Conservation (phyloP, 345 rosid genomes). For the Eucalyptus melliodora region DNA sequence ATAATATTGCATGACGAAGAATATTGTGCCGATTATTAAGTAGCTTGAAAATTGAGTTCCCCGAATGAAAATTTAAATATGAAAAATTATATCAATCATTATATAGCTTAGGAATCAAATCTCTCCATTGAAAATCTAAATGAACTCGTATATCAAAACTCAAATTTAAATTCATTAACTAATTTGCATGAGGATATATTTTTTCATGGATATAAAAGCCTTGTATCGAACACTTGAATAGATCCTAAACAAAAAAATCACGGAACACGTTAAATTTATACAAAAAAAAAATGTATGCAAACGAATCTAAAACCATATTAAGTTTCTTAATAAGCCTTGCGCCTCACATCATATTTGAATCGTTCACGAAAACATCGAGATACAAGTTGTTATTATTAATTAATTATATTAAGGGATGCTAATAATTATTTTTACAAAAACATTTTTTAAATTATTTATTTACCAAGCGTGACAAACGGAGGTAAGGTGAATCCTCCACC, state of each 20-base stretch:
- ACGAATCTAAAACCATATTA: not conserved
- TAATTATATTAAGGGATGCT: not conserved
- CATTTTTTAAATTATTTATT: not conserved
- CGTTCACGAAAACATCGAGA: rapidly evolving
- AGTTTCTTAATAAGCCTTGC: not conserved
- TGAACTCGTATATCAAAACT: rapidly evolving
- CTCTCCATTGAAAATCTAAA: not conserved
- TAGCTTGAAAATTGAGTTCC: not conserved
- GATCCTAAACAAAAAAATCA: not conserved
- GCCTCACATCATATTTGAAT: not conserved
- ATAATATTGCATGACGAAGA: not conserved
- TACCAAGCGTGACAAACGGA: not conserved
- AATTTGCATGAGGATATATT: not conserved
- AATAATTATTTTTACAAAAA: not conserved
- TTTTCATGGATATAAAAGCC: not conserved
- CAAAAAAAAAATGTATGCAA: not conserved
- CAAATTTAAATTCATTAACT: not conserved
- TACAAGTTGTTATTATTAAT: not conserved
- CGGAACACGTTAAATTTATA: rapidly evolving
- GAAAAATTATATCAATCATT: not conserved
- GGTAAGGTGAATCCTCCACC: not conserved
- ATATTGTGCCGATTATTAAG: not conserved
- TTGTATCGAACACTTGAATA: not conserved
- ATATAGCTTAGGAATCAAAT: not conserved
- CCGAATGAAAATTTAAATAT: not conserved